Percentiles rank a stretch among this genome's conserved stretches.
These are phyloP conservation scores for Begonia peltatifolia DNA, from an alignment of 306 rosid species.

Conservation along the genomic window DNA sequence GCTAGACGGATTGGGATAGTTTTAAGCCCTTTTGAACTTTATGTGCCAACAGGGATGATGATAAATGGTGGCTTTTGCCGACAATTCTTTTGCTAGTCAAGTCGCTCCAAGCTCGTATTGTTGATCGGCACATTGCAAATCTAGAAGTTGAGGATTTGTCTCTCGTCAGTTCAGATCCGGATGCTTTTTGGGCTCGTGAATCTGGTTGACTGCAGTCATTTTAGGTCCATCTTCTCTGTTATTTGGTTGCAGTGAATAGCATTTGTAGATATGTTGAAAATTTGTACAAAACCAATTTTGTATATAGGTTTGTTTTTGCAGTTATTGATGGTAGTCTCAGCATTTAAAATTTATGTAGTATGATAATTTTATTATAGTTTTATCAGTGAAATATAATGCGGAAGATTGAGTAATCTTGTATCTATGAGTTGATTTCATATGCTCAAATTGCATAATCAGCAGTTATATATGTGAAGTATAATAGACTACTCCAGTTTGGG, in stretches of 20 bases:
- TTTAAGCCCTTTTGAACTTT: slow-evolving; percentile 2
- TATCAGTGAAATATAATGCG: no score
- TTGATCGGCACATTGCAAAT: slow-evolving; percentile 91
- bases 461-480: no score
- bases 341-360: no score
- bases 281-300: slow-evolving; percentile 24
- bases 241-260: slow-evolving; percentile 16
- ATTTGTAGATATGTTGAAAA: slow-evolving; percentile 33
- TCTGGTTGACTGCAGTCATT: slow-evolving; percentile 26
- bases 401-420: no score
- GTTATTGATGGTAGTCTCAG: no score
- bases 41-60: slow-evolving; percentile 61
- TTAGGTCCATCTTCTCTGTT: slow-evolving; percentile 11
- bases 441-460: no score
- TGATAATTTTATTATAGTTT: no score
- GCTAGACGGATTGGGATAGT: no score
- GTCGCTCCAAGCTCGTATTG: slow-evolving; percentile 64
- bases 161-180: slow-evolving; percentile 77
- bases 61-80: slow-evolving; percentile 91
- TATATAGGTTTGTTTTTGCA: neutral
- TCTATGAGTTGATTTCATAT: no score
- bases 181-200: slow-evolving; percentile 91
- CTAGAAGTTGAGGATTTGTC: slow-evolving; percentile 72
- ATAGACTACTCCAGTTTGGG: no score
- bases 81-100: slow-evolving; percentile 64